Evolutionary conservation across 768 basidiomycete species (phyloP).

Genomic region (Saitozyma sp.): DNA sequence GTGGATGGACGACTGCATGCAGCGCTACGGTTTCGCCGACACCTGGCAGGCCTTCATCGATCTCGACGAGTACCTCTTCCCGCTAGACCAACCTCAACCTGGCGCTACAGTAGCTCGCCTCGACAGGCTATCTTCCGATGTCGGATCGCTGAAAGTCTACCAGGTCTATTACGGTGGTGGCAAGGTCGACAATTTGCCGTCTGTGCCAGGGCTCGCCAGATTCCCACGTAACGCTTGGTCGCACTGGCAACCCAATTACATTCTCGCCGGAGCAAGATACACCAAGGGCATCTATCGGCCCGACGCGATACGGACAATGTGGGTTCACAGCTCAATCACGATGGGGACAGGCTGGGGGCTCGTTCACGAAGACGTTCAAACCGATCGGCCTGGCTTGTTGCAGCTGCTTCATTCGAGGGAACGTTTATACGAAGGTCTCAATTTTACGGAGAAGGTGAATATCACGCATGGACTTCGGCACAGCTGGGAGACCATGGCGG

Average conservation of each 20-base stretch:
- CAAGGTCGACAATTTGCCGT: background rate
- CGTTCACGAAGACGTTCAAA: too few relatives aligned
- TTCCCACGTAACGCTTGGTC: background rate
- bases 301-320: background rate
- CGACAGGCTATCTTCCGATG: background rate
- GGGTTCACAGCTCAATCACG: background rate
- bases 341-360: too few relatives aligned
- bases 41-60: conserved; percentile 14
- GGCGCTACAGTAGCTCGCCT: conserved; percentile 1
- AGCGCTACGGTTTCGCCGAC: conserved; percentile 12
- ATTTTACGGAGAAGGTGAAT: too few relatives aligned
- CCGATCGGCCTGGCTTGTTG: too few relatives aligned
- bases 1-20: conserved; percentile 10
- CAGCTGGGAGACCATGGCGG: too few relatives aligned
- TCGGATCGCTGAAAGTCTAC: conserved; percentile 6
- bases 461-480: too few relatives aligned
- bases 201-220: background rate
- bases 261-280: background rate
- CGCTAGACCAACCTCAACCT: conserved; percentile 1
- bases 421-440: too few relatives aligned
- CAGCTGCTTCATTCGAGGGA: too few relatives aligned
- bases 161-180: conserved; percentile 9
- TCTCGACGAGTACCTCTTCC: conserved; percentile 10
- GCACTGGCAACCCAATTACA: background rate
- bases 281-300: background rate